Conservation (phyloP, 106 monocot genomes). For the Acanthochlamys bracteata region DNA sequence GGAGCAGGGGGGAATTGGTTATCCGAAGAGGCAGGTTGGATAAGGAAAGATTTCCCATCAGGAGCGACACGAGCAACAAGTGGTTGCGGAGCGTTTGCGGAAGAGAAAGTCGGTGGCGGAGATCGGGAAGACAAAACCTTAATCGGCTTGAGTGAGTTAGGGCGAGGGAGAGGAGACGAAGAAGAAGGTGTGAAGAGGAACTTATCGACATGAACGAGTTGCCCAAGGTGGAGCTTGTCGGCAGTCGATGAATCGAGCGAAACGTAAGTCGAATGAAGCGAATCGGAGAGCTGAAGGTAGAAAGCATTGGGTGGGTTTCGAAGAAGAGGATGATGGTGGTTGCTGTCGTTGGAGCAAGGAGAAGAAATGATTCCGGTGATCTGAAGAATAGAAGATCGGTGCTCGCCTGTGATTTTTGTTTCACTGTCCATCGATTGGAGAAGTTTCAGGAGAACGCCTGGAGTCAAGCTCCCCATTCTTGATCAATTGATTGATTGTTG, state of each 20-base stretch:
- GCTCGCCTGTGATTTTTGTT: conserved; percentile 43
- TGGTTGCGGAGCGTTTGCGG: conserved; percentile 23
- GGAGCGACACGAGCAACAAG: conserved; percentile 39
- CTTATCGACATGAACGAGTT: conserved; percentile 71
- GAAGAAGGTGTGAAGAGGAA: conserved; percentile 41
- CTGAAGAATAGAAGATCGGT: conserved; percentile 78
- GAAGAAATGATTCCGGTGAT: conserved; percentile 77
- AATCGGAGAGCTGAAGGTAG: conserved; percentile 94
- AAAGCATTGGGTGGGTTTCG: conserved; percentile 45
- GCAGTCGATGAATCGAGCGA: conserved; percentile 48
- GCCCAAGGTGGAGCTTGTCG: conserved; percentile 63
- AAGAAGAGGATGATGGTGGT: conserved; percentile 23
- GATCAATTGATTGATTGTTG: background rate
- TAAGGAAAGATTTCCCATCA: conserved; percentile 40
- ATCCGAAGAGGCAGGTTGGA: conserved; percentile 48
- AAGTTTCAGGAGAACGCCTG: conserved; percentile 84
- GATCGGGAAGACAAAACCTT: background rate
- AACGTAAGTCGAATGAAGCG: conserved; percentile 86
- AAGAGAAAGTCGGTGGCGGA: background rate
- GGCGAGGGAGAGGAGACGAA: conserved; percentile 27
- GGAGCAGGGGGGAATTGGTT: conserved; percentile 10
- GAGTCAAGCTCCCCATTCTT: conserved; percentile 63
- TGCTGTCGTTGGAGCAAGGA: conserved; percentile 26
- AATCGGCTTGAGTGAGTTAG: conserved; percentile 11
- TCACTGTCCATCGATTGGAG: conserved; percentile 87